Conservation (phyloP, 2,329 filamentous ascomycete genomes). For the Allantophomopsis cytisporea region DNA sequence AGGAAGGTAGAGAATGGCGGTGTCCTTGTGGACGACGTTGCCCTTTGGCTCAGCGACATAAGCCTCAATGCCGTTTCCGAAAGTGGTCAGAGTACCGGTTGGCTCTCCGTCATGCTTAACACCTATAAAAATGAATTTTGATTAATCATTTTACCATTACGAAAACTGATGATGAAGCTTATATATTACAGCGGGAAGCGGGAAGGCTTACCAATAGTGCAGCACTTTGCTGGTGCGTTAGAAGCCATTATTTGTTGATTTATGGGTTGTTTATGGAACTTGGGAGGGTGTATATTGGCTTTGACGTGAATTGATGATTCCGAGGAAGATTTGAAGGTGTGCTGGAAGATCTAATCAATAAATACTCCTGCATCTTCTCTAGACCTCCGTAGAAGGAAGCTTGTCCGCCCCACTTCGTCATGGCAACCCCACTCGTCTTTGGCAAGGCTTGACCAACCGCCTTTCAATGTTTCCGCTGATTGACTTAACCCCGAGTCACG, state of each 20-base stretch:
- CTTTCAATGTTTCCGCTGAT: too few species aligned
- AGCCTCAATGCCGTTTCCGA: constrained; percentile 14
- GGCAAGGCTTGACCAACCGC: too few species aligned
- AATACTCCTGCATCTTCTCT: too few species aligned
- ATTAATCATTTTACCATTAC: neutral
- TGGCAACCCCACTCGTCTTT: too few species aligned
- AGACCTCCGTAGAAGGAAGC: neutral
- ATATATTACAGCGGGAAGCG: too few species aligned
- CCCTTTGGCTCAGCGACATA: constrained; percentile 14
- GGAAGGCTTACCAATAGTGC: constrained; percentile 12
- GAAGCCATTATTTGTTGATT: constrained; percentile 14
- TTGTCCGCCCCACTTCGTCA: too few species aligned
- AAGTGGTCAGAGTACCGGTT: constrained; percentile 14
- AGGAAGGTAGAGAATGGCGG: constrained; percentile 13
- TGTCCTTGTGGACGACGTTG: constrained; percentile 20
- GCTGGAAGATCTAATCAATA: too few species aligned
- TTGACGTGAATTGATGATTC: too few species aligned
- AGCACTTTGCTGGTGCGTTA: constrained; percentile 17
- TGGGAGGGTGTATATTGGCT: too few species aligned
- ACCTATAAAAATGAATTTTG: constrained; percentile 5
- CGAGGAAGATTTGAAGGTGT: too few species aligned
- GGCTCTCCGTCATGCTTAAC: constrained; percentile 8
- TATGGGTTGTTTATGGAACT: too few species aligned
- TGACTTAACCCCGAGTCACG: too few species aligned
- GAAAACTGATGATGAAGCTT: neutral